A percentile compares a stretch with the other conserved stretches of the same genome.
phyloP scores from a whole-genome alignment of 2,329 filamentous ascomycete species.

The Colletotrichum sp. region DNA sequence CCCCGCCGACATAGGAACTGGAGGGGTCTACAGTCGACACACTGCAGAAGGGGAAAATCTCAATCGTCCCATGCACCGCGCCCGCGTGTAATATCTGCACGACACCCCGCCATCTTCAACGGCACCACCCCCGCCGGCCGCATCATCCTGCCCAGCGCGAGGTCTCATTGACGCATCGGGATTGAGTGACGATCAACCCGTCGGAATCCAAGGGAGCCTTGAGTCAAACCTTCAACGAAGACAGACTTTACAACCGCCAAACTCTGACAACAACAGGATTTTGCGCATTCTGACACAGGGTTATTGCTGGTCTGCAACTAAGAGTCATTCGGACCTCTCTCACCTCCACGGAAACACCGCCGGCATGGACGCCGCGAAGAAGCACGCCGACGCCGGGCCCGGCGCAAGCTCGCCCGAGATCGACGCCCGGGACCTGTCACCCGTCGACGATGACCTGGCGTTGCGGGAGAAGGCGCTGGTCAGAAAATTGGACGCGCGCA shows the following conservation, averaged over 20 bases:
- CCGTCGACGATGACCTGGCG: slow-evolving; percentile 9
- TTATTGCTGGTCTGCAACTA: not conserved
- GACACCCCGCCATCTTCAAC: not conserved
- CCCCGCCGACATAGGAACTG: slow-evolving; percentile 12
- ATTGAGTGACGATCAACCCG: not conserved
- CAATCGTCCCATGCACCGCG: not conserved
- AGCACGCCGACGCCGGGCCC: not conserved
- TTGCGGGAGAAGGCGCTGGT: slow-evolving; percentile 61
- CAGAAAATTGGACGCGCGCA: slow-evolving; percentile 66
- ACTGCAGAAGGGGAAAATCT: not conserved
- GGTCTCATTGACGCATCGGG: not conserved
- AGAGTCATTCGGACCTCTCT: not conserved
- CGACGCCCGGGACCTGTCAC: not conserved
- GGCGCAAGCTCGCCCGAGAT: not conserved
- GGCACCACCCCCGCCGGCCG: not conserved
- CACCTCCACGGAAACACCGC: not conserved
- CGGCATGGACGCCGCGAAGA: not conserved
- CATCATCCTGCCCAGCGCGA: not conserved
- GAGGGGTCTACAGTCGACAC: not conserved
- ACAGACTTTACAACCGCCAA: not conserved
- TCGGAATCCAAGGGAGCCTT: not conserved
- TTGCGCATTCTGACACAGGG: not conserved
- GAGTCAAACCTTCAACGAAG: not conserved
- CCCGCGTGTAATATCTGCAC: not conserved
- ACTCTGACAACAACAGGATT: not conserved